Evolutionary conservation across 1,284 basidiomycete species (phyloP).

Genomic region (Ustilago crameri): DNA sequence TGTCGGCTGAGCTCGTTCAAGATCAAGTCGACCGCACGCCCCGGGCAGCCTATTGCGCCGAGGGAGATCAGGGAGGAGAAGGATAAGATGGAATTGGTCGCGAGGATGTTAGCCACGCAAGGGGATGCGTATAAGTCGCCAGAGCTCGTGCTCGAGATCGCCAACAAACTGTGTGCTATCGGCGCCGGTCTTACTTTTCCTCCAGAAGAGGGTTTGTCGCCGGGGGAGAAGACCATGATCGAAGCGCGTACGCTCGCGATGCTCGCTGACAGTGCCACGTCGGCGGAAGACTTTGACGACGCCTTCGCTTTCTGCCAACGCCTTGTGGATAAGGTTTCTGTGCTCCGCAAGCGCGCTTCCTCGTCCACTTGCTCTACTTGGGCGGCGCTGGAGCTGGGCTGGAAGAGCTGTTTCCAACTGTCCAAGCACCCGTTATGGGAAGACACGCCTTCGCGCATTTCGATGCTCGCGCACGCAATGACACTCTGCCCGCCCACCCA

Average conservation of each 20-base stretch:
- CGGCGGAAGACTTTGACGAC: constrained; percentile 32
- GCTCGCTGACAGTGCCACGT: constrained; percentile 38
- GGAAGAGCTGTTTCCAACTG: constrained; percentile 39
- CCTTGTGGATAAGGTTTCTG: constrained; percentile 12
- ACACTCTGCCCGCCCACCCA: constrained; percentile 23
- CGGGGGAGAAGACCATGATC: constrained; percentile 9
- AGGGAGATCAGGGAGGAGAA: constrained; percentile 26
- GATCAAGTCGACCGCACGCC: constrained; percentile 18
- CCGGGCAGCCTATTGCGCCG: constrained; percentile 17
- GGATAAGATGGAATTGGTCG: constrained; percentile 38
- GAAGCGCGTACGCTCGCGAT: constrained; percentile 44
- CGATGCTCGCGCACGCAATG: constrained; percentile 37
- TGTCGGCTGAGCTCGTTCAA: constrained; percentile 50
- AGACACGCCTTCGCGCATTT: constrained; percentile 30
- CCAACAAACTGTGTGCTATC: constrained; percentile 12
- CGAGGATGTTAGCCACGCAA: constrained; percentile 22
- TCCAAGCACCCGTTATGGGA: constrained; percentile 43
- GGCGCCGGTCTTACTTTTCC: not conserved
- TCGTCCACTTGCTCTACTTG: not conserved
- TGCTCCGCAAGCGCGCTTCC: constrained; percentile 3
- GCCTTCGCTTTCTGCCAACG: constrained; percentile 28
- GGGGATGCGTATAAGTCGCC: constrained; percentile 39
- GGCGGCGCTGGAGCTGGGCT: constrained; percentile 23
- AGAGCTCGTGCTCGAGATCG: constrained; percentile 43
- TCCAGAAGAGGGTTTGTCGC: not conserved